Evolutionary conservation across 352 stramenopile genomes (phyloP).

Genomic region (Thalassiosira pacifica): DNA sequence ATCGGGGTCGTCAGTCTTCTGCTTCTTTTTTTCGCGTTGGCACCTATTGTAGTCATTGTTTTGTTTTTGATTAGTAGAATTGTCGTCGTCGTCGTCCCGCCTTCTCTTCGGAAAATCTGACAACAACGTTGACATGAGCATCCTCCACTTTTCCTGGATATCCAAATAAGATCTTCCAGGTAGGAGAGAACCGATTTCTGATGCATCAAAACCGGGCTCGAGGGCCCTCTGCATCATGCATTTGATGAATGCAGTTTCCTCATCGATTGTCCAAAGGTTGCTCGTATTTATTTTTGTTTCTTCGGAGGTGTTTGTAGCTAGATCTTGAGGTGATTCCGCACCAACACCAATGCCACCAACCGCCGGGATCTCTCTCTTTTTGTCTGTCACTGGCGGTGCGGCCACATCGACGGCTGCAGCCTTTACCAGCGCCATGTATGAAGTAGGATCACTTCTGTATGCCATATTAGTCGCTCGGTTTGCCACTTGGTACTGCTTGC

Average conservation of each 20-base stretch:
- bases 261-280: conserved; percentile 8
- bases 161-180: conserved; percentile 14
- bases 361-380: no score
- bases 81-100: neutral
- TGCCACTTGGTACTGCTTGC: no score
- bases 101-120: neutral
- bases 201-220: conserved; percentile 23
- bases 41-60: neutral
- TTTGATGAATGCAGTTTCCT: conserved; percentile 10
- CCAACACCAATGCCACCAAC: no score
- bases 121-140: neutral
- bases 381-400: no score
- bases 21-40: conserved; percentile 14
- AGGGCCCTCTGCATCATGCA: conserved; percentile 14
- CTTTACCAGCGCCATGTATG: no score
- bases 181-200: conserved; percentile 15
- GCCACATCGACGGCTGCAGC: no score
- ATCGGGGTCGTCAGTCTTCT: neutral
- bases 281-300: neutral
- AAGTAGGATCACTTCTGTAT: no score
- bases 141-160: conserved; percentile 25
- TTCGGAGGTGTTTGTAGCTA: no score
- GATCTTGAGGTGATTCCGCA: no score
- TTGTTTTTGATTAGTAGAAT: neutral
- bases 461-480: no score